Evolutionary conservation across 805 yeast species (phyloP).

Genomic region (Starmera dryadoides): DNA sequence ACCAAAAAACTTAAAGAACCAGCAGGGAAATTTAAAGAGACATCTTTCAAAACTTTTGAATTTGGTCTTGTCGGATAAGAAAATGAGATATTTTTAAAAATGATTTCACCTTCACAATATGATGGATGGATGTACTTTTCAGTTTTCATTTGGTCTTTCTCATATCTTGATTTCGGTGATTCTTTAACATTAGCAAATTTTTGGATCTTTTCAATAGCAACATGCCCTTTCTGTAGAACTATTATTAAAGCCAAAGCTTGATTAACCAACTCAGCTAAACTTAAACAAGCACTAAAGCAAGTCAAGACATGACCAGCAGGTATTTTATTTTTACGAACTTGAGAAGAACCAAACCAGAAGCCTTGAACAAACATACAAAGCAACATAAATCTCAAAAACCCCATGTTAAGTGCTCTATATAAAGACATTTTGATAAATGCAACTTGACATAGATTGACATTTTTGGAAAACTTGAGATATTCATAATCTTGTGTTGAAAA

Average conservation of each 20-base stretch:
- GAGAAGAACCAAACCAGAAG: slow-evolving; percentile 80
- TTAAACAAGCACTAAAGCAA: slow-evolving; percentile 75
- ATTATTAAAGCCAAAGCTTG: slow-evolving; percentile 50
- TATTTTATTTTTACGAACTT: slow-evolving; percentile 46
- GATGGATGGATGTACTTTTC: slow-evolving; percentile 10
- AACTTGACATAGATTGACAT: slow-evolving; percentile 23
- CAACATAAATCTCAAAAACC: slow-evolving; percentile 47
- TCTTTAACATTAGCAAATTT: slow-evolving; percentile 16
- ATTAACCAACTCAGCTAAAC: slow-evolving; percentile 57
- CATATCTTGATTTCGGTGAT: neutral
- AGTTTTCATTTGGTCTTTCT: no score
- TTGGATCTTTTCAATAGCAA: slow-evolving; percentile 50
- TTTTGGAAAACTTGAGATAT: slow-evolving; percentile 28
- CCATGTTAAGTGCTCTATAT: slow-evolving; percentile 47
- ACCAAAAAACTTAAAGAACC: slow-evolving; percentile 54
- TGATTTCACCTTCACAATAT: slow-evolving; percentile 40
- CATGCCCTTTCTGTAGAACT: slow-evolving; percentile 61
- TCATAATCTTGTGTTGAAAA: slow-evolving; percentile 55
- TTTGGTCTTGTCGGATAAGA: slow-evolving; percentile 53
- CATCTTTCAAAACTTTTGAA: slow-evolving; percentile 36
- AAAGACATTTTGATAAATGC: slow-evolving; percentile 38
- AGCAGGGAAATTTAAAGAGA: slow-evolving; percentile 38
- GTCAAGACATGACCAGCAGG: slow-evolving; percentile 64
- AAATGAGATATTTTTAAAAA: slow-evolving; percentile 51
- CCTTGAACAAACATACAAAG: slow-evolving; percentile 83